Base-by-base conservation (phyloP, 495 filamentous ascomycete species). In the Thozetella sp. region DNA sequence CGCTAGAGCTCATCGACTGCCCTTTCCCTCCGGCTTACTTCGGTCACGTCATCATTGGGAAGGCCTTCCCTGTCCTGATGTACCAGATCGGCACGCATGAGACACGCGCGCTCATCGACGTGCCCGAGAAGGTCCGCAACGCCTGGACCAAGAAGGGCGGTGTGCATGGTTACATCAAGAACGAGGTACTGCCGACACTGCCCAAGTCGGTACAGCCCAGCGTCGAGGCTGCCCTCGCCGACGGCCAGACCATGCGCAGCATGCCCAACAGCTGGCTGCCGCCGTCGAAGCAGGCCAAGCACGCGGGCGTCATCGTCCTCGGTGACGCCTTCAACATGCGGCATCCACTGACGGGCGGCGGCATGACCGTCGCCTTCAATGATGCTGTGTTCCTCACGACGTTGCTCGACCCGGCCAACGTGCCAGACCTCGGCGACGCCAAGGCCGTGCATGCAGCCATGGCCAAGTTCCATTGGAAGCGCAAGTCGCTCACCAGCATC, bases 61-160 rank as follows among this genome's bases (percentile, higher is more conserved):
- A 90, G 56, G 82, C 83, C 26, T 83, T 88, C 3, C 94, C 94
- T 1, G 88, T 97, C 48, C 87, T 99, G 20, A 83, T 99, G 59
- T 99, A 99, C 80, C 95, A 98, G 76, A 99, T 99, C 74, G 94
- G 96, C 65, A 90, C 92, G 13, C 92, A 90, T 77, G 95, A 97
- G 73, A 99, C 95, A 2, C 85, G 95, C 50, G 90, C 90, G 20
- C 83, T 99, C 13, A 83, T 98, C 66, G 93, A 98, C 75, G 84
- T 99, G n/a, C 93, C 93, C 19, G 87, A 91, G 53, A 86, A 88
- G 65, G 73, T 88, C 2, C 86, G 92, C n/a, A 83, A 85, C 3
- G 93, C 94, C 0, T 79, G 83, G 0, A 66, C 86, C 11, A 78
- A 84, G 22, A 84, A 82, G 45, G 94, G 96, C 62, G 93, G 93